Conservation (phyloP, 1,284 basidiomycete species). For the Leccinum griseonigrum region DNA sequence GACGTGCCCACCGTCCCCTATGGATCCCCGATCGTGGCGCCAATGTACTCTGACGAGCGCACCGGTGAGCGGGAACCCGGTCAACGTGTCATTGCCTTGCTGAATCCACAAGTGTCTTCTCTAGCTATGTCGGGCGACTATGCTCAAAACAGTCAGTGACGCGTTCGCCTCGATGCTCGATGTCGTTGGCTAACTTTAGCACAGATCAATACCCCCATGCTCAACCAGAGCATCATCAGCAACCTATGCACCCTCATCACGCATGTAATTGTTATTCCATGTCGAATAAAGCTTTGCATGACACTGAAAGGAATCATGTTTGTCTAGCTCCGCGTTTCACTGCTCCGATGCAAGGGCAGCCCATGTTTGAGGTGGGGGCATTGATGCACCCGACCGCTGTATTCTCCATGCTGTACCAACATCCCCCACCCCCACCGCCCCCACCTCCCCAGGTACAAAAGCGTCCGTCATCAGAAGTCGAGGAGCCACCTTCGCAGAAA, state of each 20-base stretch:
- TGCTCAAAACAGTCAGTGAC: constrained; percentile 32
- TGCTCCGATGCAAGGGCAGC: constrained; percentile 34
- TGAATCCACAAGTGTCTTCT: constrained; percentile 21
- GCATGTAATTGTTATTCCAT: constrained; percentile 31
- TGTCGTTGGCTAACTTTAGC: constrained; percentile 17
- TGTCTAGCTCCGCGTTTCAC: constrained; percentile 53
- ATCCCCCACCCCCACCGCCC: constrained; percentile 26
- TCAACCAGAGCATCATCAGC: constrained; percentile 33
- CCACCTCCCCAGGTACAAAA: constrained; percentile 36
- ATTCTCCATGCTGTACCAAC: constrained; percentile 31
- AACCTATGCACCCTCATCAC: constrained; percentile 29
- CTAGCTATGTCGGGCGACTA: constrained; percentile 32
- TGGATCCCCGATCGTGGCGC: constrained; percentile 36
- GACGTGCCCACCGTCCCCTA: constrained; percentile 33
- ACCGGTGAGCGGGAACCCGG: constrained; percentile 34
- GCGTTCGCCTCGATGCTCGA: constrained; percentile 4
- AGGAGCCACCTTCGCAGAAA: constrained; percentile 34
- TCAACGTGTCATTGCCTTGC: constrained; percentile 4
- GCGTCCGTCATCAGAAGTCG: constrained; percentile 37
- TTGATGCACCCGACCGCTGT: constrained; percentile 32
- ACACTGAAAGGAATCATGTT: constrained; percentile 51
- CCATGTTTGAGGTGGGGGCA: constrained; percentile 33
- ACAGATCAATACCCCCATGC: constrained; percentile 30
- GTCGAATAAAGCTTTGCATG: constrained; percentile 43
- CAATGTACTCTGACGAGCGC: constrained; percentile 47